These are phyloP conservation scores for Tuber melanosporum DNA, from an alignment of 495 filamentous ascomycete species.

Conservation along the genomic window DNA sequence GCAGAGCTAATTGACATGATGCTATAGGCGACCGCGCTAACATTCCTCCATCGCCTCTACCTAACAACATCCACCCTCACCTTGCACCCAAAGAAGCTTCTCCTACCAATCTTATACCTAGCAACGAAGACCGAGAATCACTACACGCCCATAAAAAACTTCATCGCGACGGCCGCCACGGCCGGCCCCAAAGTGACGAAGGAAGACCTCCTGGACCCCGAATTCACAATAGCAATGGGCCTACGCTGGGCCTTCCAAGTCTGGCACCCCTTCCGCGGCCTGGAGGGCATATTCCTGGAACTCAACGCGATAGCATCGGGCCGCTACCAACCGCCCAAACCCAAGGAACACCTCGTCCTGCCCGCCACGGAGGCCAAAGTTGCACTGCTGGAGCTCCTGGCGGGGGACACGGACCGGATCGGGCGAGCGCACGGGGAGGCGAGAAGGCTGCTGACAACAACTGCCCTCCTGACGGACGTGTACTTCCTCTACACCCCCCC, in stretches of 20 bases:
- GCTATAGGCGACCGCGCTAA: conserved; percentile 71
- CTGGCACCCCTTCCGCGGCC: conserved; percentile 77
- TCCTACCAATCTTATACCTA: conserved; percentile 80
- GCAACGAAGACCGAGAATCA: conserved; percentile 84
- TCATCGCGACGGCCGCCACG: conserved; percentile 52
- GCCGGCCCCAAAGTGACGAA: conserved; percentile 58
- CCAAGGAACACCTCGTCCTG: background rate
- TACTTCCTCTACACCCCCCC: conserved; percentile 95
- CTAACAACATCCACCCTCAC: conserved; percentile 90
- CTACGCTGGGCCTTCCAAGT: conserved; percentile 92
- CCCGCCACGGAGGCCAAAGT: conserved; percentile 9
- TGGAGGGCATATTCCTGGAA: conserved; percentile 82
- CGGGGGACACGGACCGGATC: conserved; percentile 46
- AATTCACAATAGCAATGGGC: conserved; percentile 85
- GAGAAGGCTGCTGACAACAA: conserved; percentile 64
- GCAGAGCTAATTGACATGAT: background rate
- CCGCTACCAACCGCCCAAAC: conserved; percentile 36
- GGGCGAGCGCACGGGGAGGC: conserved; percentile 62
- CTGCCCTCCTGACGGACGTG: conserved; percentile 77
- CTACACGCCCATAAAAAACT: conserved; percentile 65
- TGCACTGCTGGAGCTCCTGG: conserved; percentile 9
- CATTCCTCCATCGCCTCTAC: conserved; percentile 91
- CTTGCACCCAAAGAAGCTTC: conserved; percentile 79
- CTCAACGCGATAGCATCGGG: conserved; percentile 59
- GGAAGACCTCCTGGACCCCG: conserved; percentile 77